These are phyloP conservation scores for Spathaspora sp. DNA, from an alignment of 805 yeast genomes.

Conservation along the genomic window DNA sequence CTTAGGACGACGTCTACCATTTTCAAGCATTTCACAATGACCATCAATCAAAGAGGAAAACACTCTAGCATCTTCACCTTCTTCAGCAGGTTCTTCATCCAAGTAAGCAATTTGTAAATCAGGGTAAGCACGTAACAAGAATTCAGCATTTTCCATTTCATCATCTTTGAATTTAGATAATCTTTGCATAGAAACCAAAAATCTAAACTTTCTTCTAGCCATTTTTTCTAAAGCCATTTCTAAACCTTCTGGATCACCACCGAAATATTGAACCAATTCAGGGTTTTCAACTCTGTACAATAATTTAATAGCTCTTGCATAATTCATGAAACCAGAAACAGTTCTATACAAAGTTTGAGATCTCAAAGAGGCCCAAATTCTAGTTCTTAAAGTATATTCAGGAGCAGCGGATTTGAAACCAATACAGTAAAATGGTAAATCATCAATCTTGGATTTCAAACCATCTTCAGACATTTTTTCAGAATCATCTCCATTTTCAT, in stretches of 20 bases:
- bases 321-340: slow-evolving; percentile 45
- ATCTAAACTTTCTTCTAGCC: slow-evolving; percentile 61
- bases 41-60: slow-evolving; percentile 73
- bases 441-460: slow-evolving; percentile 35
- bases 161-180: slow-evolving; percentile 50
- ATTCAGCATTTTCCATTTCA: slow-evolving; percentile 57
- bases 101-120: slow-evolving; percentile 62
- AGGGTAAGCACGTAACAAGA: slow-evolving; percentile 61
- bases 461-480: slow-evolving; percentile 31
- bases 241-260: slow-evolving; percentile 95
- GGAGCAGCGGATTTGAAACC: slow-evolving; percentile 48
- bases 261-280: slow-evolving; percentile 79
- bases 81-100: slow-evolving; percentile 47
- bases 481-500: slow-evolving; percentile 49
- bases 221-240: slow-evolving; percentile 88
- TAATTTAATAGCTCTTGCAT: slow-evolving; percentile 44
- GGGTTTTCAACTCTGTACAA: slow-evolving; percentile 45
- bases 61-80: slow-evolving; percentile 42
- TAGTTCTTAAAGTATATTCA: slow-evolving; percentile 43
- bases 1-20: slow-evolving; percentile 59
- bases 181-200: slow-evolving; percentile 65
- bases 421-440: slow-evolving; percentile 44
- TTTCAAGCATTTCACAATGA: slow-evolving; percentile 54
- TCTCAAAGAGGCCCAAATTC: slow-evolving; percentile 47
- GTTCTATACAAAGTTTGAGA: slow-evolving; percentile 46